Evolutionary conservation across 106 monocot genomes (phyloP), one percentile per base, ranked within the genome.

Genomic region (Dioscorea dumetorum): DNA sequence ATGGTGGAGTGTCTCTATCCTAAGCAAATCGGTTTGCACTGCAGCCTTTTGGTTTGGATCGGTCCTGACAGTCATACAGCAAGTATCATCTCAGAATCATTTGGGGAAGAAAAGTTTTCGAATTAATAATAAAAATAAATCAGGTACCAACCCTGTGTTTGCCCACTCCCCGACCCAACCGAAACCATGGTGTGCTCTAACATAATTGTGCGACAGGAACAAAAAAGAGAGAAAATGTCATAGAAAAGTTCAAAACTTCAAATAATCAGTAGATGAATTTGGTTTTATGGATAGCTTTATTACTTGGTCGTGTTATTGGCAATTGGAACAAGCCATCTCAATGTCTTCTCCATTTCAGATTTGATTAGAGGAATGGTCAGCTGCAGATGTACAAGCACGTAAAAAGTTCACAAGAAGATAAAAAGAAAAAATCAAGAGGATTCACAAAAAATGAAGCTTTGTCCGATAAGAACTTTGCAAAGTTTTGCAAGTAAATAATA

Each of bases 151-250:
- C 97, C 97, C 92, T 21, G 82, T 85, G 65, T 81, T 99, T 66
- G 97, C 97, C 97, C 97, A 99, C 73, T 99, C 97, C 72, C 97
- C 97, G 66, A 99, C 97, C 97, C 89, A 99, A 51, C 97, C 97
- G 69, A 99, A 99, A 32, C 92, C 97, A 73, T 99, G 97, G 53
- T 99, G 97, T 22, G 97, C 92, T 74, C 97, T 95, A 2, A 49
- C 31, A 33, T 41, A 41, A 41, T 8, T 0, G 6, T 6, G 41
- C 10, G 0, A 24, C 13, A 68, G 41, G 41, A 28, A 7, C 20
- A 77, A 20, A 8, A 72, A 49, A 0, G 48, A 63, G 12, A 34
- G 2, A 50, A 19, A 31, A 63, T 41, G 14, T 13, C 5, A 73
- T 8, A 57, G 57, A 28, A 48, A 32, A 52, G 10, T 18, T 1